Evolutionary conservation across 176 grass and related monocot genomes (phyloP).

Genomic region (Oryza glumipatula): DNA sequence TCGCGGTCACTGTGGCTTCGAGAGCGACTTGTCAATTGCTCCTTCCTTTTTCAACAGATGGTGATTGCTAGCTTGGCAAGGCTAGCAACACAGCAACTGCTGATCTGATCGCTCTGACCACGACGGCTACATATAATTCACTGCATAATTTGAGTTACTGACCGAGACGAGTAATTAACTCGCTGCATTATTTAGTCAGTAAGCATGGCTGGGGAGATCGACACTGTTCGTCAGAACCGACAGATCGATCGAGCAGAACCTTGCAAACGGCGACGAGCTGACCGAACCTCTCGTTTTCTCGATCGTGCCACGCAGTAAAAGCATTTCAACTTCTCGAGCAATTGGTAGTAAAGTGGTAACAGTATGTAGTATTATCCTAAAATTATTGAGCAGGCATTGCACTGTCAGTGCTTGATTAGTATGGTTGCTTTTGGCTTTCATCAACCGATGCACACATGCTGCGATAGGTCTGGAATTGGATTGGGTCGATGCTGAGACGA

Average conservation of each 20-base stretch:
- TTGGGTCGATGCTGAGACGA: background rate
- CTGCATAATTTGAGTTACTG: background rate
- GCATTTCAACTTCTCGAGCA: background rate
- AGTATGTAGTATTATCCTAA: background rate
- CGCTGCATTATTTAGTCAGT: background rate
- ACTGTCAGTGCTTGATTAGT: background rate
- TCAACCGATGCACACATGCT: background rate
- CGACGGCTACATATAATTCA: background rate
- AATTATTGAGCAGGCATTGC: background rate
- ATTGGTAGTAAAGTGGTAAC: background rate
- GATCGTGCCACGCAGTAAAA: background rate
- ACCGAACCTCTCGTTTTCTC: conserved; percentile 6
- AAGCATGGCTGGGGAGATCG: background rate
- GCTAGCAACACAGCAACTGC: conserved; percentile 23
- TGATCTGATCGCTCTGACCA: background rate
- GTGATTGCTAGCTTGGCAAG: background rate
- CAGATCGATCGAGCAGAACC: background rate
- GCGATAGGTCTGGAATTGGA: background rate
- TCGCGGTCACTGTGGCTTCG: background rate
- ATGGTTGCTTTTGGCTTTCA: background rate
- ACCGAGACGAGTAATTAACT: background rate
- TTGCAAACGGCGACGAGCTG: background rate
- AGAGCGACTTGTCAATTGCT: conserved; percentile 12
- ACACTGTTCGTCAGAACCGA: background rate
- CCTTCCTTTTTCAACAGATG: background rate